These are phyloP conservation scores for Calonectria henricotiae DNA, from an alignment of 2,329 filamentous ascomycete species.

Conservation along the genomic window DNA sequence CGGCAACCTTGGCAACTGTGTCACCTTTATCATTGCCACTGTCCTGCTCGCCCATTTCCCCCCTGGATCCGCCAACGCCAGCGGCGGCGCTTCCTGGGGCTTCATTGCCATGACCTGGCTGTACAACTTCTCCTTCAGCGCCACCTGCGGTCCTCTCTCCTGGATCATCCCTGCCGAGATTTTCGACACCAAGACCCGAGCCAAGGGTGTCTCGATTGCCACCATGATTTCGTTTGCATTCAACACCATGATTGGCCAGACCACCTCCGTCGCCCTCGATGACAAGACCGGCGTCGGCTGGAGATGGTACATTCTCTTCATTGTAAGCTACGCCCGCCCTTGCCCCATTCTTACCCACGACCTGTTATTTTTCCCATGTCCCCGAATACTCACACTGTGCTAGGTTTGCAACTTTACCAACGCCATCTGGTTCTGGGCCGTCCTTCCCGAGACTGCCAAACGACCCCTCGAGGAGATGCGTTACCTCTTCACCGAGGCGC, in stretches of 20 bases:
- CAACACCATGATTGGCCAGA: conserved; percentile 81
- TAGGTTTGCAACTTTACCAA: conserved; percentile 74
- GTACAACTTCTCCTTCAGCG: conserved; percentile 85
- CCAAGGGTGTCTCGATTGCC: conserved; percentile 82
- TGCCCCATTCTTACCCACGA: not conserved
- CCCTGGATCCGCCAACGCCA: conserved; percentile 61
- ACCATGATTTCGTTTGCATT: conserved; percentile 83
- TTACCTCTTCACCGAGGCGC: conserved; percentile 76
- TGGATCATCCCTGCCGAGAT: conserved; percentile 79
- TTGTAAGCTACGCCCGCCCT: conserved; percentile 48
- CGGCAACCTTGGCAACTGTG: conserved; percentile 80
- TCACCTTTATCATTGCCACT: conserved; percentile 81
- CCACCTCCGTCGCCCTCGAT: conserved; percentile 72
- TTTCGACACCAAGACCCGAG: conserved; percentile 83
- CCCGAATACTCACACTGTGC: not conserved
- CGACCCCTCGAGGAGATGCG: conserved; percentile 80
- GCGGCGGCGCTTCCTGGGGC: conserved; percentile 75
- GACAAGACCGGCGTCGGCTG: conserved; percentile 63
- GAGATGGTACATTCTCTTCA: conserved; percentile 66
- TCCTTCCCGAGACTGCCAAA: conserved; percentile 78
- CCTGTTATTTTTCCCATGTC: not conserved
- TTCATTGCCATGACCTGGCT: conserved; percentile 84
- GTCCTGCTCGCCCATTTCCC: conserved; percentile 72
- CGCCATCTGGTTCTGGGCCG: conserved; percentile 71
- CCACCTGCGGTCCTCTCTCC: conserved; percentile 78